These are phyloP conservation scores for Porosira glacialis DNA, from an alignment of 352 stramenopile genomes.

Conservation along the genomic window DNA sequence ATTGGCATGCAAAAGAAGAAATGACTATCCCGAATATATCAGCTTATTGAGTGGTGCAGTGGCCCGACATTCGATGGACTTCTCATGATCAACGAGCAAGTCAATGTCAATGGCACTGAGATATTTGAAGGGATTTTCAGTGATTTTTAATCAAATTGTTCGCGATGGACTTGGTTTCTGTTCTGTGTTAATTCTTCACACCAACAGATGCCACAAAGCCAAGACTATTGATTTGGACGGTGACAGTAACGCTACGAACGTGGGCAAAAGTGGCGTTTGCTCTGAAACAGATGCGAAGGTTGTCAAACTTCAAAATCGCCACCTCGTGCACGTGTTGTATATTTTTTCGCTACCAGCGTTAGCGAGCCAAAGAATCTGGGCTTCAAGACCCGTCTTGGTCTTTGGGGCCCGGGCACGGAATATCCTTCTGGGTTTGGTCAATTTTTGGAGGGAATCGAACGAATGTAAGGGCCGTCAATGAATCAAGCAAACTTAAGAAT, in stretches of 20 bases:
- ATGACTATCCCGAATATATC: conserved; percentile 35
- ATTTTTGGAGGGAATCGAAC: conserved; percentile 73
- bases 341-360: conserved; percentile 81
- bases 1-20: too few species aligned
- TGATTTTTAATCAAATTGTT: too few species aligned
- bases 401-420: conserved; percentile 68
- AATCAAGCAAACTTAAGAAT: too few species aligned
- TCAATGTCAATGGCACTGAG: too few species aligned
- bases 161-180: too few species aligned
- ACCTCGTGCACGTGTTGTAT: conserved; percentile 78
- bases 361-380: conserved; percentile 80
- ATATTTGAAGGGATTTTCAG: too few species aligned
- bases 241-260: conserved; percentile 82
- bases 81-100: conserved; percentile 65
- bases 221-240: conserved; percentile 69
- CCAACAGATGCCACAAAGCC: conserved; percentile 83
- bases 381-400: conserved; percentile 79
- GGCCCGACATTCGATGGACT: conserved; percentile 61
- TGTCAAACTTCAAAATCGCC: conserved; percentile 70
- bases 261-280: conserved; percentile 79
- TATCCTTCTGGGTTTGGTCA: conserved; percentile 60
- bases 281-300: conserved; percentile 72
- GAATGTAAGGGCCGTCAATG: too few species aligned
- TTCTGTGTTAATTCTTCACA: too few species aligned
- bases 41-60: conserved; percentile 50